Evolutionary conservation across 2,329 filamentous ascomycete genomes (phyloP).

Genomic region (Penicillium olsonii): DNA sequence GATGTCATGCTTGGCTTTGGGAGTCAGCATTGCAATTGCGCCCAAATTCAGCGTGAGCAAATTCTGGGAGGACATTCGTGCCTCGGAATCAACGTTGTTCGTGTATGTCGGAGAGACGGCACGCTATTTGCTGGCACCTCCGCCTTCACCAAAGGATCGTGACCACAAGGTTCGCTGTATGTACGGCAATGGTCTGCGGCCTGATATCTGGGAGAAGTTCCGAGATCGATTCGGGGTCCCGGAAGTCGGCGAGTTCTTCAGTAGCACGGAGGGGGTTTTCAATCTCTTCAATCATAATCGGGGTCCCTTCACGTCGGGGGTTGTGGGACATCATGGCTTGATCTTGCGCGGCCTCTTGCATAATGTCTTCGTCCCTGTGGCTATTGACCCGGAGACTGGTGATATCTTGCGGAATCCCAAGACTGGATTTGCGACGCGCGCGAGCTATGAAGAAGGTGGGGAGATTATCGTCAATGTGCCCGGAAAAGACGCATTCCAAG

Average conservation of each 20-base stretch:
- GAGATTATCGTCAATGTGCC: constrained; percentile 71
- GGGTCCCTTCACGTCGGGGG: constrained; percentile 63
- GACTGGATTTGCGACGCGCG: constrained; percentile 67
- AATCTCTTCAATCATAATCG: constrained; percentile 60
- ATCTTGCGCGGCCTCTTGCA: constrained; percentile 56
- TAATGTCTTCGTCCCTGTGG: constrained; percentile 65
- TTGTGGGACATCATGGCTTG: constrained; percentile 71
- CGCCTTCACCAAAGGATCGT: constrained; percentile 50
- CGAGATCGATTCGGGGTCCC: constrained; percentile 55
- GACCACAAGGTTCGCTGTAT: constrained; percentile 49
- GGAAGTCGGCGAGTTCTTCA: constrained; percentile 73
- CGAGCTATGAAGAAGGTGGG: constrained; percentile 68
- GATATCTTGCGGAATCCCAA: constrained; percentile 66
- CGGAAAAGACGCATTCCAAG: constrained; percentile 61
- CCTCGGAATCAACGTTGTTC: constrained; percentile 68
- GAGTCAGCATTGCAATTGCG: constrained; percentile 45
- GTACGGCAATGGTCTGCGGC: constrained; percentile 52
- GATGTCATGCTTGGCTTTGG: constrained; percentile 57
- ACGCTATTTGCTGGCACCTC: constrained; percentile 70
- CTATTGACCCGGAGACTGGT: constrained; percentile 67
- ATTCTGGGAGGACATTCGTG: constrained; percentile 73
- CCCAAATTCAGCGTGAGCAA: constrained; percentile 63
- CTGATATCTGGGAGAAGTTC: constrained; percentile 53
- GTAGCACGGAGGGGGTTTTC: constrained; percentile 72
- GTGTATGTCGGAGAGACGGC: constrained; percentile 78